Evolutionary conservation across 495 filamentous ascomycete species (phyloP), one percentile per base, ranked within the genome.

Genomic region (Neurospora sp.): DNA sequence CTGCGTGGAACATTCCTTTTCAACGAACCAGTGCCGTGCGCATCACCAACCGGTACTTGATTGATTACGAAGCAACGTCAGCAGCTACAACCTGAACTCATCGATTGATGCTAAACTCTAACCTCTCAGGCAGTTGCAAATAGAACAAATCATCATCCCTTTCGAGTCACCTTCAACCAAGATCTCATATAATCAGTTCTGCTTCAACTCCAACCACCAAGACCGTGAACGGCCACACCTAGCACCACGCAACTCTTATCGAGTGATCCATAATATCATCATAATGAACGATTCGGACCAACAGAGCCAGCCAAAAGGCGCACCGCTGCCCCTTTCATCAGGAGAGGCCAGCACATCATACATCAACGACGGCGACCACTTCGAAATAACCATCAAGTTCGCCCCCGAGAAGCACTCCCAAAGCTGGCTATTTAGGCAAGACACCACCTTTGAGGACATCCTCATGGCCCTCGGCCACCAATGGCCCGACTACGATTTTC

Each of bases 401-500:
- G 61, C 73, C 12, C 77, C 79, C 12, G 79, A 78, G 37, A 48
- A 73, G 37, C 74, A 71, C 74, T 71, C 35, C 22, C 74, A 77
- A 69, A 68, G 61, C 22, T 78, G 76, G 76, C 35, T 42, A 8
- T 75, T 80, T 72, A 44, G 68, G n/a, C 10, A 41, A 3, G 41
- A 65, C 39, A 72, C 74, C 38, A 74, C 69, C 31, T 73, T 80
- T 39, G 40, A 70, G 35, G 44, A 80, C 38, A 69, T 81, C 37
- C 31, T 81, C 69, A 20, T 70, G 6, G 41, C 70, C 7, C 71
- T 74, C 48, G 41, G 71, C 18, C 18, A 65, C 20, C 61, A 70
- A 8, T 78, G 74, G 71, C 77, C 78, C 37, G 75, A 73, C 5
- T 81, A 79, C 74, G 77, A 80, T 76, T 81, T 79, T 79, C 22